These are phyloP conservation scores for Diplodia scrobiculata DNA, from an alignment of 2,329 filamentous ascomycete genomes.

Conservation along the genomic window DNA sequence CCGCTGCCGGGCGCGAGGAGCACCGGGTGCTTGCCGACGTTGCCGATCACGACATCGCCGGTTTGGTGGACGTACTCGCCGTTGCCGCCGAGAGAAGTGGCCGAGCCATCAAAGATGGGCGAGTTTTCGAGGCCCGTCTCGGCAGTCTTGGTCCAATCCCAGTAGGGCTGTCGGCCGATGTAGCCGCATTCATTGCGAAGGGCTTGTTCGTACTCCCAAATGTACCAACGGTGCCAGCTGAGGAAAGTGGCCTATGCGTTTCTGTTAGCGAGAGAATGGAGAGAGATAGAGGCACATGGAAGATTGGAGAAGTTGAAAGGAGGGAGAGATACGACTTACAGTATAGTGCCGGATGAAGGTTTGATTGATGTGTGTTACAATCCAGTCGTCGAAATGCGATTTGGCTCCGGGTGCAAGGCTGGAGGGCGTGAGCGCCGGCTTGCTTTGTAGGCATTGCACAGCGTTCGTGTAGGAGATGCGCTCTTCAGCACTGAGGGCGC, in stretches of 20 bases:
- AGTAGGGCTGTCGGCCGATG: constrained; percentile 49
- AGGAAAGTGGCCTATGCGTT: constrained; percentile 39
- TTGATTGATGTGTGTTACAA: constrained; percentile 43
- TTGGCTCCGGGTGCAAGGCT: constrained; percentile 39
- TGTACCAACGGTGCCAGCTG: constrained; percentile 49
- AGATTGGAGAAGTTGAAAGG: neutral
- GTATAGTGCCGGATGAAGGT: constrained; percentile 42
- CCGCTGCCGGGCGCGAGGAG: constrained; percentile 55
- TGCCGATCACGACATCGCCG: constrained; percentile 26
- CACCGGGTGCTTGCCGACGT: constrained; percentile 32
- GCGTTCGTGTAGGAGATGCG: constrained; percentile 43
- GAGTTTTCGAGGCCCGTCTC: constrained; percentile 40
- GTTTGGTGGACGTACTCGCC: constrained; percentile 37
- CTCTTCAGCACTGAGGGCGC: constrained; percentile 31
- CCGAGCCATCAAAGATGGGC: constrained; percentile 59
- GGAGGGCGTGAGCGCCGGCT: constrained; percentile 38
- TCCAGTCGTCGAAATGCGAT: constrained; percentile 44
- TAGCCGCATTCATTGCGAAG: constrained; percentile 50
- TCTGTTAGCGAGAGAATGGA: constrained; percentile 4
- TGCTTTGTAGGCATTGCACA: constrained; percentile 41
- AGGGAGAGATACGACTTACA: constrained; percentile 31
- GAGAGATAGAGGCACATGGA: neutral
- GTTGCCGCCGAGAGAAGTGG: constrained; percentile 52
- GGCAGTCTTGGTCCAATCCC: constrained; percentile 27
- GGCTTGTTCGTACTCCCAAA: constrained; percentile 48